Evolutionary conservation across 345 rosid species (phyloP).

Genomic region (Lepidium africanum): DNA sequence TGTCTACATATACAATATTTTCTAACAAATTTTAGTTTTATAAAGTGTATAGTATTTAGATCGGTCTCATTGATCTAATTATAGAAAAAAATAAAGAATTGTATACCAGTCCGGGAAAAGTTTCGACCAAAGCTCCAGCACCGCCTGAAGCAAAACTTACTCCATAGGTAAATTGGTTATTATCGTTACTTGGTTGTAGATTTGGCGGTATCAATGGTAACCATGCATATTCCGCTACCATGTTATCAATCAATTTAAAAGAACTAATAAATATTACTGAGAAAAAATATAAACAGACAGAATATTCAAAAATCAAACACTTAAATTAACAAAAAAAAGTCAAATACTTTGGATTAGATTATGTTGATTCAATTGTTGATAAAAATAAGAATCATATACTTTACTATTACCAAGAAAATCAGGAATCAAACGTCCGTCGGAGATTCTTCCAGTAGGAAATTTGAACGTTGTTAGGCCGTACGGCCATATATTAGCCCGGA

Average conservation of each 20-base stretch:
- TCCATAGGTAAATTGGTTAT: conserved; percentile 25
- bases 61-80: too few relatives aligned
- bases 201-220: conserved; percentile 43
- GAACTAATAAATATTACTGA: too few relatives aligned
- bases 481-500: conserved; percentile 28
- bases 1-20: too few relatives aligned
- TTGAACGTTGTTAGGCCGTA: conserved; percentile 36
- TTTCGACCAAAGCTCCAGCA: conserved; percentile 40
- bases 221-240: conserved; percentile 37
- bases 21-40: too few relatives aligned
- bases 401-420: conserved; percentile 34
- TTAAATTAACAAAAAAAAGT: too few relatives aligned
- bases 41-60: too few relatives aligned
- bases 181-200: conserved; percentile 28
- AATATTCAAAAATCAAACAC: too few relatives aligned
- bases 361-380: too few relatives aligned
- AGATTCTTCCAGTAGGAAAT: conserved; percentile 35
- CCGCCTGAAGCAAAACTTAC: conserved; percentile 43
- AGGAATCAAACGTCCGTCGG: conserved; percentile 35
- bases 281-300: too few relatives aligned
- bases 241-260: not conserved
- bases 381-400: not conserved
- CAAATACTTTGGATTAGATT: too few relatives aligned
- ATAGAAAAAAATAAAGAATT: too few relatives aligned
- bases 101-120: conserved; percentile 29